These are phyloP conservation scores for Colletotrichum sp. DNA, from an alignment of 2,329 filamentous ascomycete genomes.

Conservation along the genomic window DNA sequence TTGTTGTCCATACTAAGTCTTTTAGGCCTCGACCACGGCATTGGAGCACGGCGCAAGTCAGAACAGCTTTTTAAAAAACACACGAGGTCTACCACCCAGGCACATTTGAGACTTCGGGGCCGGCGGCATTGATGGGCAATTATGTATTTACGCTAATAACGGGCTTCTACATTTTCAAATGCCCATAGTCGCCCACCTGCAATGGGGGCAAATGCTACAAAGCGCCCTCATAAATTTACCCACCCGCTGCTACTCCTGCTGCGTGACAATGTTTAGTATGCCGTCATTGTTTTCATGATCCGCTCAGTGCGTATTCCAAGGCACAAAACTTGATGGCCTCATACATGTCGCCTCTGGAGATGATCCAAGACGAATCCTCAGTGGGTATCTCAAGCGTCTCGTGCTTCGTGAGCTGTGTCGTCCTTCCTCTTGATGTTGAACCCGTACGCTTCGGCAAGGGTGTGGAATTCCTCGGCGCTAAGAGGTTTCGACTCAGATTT, in stretches of 20 bases:
- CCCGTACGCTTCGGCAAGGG: not conserved
- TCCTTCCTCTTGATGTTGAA: not conserved
- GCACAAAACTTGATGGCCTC: not conserved
- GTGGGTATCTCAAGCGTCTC: not conserved
- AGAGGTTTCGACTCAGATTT: not conserved
- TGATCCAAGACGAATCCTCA: not conserved
- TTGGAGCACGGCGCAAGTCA: not conserved
- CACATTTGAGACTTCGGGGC: not conserved
- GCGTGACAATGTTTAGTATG: not conserved
- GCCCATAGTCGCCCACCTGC: not conserved
- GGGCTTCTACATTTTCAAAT: not conserved
- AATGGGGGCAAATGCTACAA: not conserved
- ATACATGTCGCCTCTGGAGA: not conserved
- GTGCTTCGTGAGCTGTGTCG: not conserved
- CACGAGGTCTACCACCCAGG: not conserved
- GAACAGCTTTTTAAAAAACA: not conserved
- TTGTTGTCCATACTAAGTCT: constrained; percentile 18
- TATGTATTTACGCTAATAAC: not conserved
- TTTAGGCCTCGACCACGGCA: not conserved
- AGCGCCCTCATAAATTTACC: not conserved
- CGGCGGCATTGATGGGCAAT: not conserved
- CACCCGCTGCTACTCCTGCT: not conserved
- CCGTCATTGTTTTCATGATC: not conserved
- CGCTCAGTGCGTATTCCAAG: not conserved
- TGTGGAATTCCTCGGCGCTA: not conserved